phyloP scores from a whole-genome alignment of 495 filamentous ascomycete species.

The Lophiostoma macrostomum region DNA sequence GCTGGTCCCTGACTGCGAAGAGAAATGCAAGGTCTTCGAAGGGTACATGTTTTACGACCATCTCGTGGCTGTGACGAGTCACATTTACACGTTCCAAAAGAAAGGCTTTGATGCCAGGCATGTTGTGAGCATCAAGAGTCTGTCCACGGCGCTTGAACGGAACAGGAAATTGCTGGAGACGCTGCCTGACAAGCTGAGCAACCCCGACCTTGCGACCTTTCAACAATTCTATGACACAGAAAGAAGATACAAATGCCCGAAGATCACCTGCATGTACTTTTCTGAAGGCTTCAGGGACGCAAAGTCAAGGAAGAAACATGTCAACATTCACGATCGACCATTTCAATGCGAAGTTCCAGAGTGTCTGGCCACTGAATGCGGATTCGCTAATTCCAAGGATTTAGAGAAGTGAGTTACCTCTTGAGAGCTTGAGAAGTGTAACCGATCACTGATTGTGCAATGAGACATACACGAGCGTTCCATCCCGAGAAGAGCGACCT shows the following conservation, averaged over 20 bases:
- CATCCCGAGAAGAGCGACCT: constrained; percentile 32
- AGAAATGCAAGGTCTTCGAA: constrained; percentile 15
- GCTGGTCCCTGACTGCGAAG: not conserved
- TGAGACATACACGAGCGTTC: constrained; percentile 34
- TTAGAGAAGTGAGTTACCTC: constrained; percentile 32
- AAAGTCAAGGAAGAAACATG: constrained; percentile 37
- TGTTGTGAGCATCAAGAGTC: constrained; percentile 26
- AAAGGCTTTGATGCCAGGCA: constrained; percentile 31
- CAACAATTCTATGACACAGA: constrained; percentile 37
- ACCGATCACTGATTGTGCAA: not conserved
- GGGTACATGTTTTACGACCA: constrained; percentile 21
- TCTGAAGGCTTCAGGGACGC: constrained; percentile 44
- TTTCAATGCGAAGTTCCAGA: constrained; percentile 40
- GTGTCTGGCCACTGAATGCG: constrained; percentile 39
- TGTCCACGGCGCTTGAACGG: constrained; percentile 30
- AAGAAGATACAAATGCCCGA: constrained; percentile 45
- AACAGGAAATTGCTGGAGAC: constrained; percentile 37
- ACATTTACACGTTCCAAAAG: constrained; percentile 32
- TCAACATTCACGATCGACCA: constrained; percentile 41
- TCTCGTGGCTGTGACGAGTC: constrained; percentile 29
- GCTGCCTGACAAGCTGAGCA: constrained; percentile 14
- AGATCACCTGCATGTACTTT: constrained; percentile 45
- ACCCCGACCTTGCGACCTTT: constrained; percentile 9
- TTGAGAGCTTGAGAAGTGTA: not conserved
- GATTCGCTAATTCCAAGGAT: constrained; percentile 43